Evolutionary conservation across 176 grass and related monocot genomes (phyloP), one percentile per base, ranked within the genome.

Genomic region (Oryza meridionalis): DNA sequence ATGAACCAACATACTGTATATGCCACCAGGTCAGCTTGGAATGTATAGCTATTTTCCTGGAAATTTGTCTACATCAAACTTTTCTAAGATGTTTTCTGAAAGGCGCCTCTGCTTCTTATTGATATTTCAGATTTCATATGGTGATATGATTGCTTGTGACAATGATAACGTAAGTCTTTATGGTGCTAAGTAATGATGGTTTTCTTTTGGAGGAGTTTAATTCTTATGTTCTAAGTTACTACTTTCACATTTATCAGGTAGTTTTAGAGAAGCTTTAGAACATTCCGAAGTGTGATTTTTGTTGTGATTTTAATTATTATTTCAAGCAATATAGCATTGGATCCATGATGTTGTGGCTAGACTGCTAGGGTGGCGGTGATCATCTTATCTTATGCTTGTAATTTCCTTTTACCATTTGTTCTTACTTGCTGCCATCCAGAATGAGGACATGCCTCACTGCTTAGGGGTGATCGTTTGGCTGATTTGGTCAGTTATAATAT

Each of bases 91-190:
- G n/a, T 55, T 81, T 22, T 8, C 73, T 85, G 9, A 87, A 71
- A 49, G 33, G 40, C 3, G 19, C 73, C 51, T 26, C 4, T 84
- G 24, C 79, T 71, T 71, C 0, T 38, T 80, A 58, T 71, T 91
- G 11, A 55, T 55, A 49, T 84, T 73, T 83, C 89, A 95, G 96
- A 71, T 98, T 72, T 98, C 96, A 38, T 98, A 94, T 89, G 96
- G 96, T 67, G 96, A 98, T 80, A 98, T 95, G 96, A 95, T 98
- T 77, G 96, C 96, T 19, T 98, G 96, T 73, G 96, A 98, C 77
- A 98, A 95, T 87, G 96, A 98, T 24, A 98, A 87, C 84, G 96
- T 98, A 95, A 95, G 96, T 92, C 44, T 53, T 77, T 64, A 62
- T 50, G 38, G 49, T 86, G 15, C 69, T 85, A 80, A 71, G 35